Evolutionary conservation across 768 basidiomycete genomes (phyloP).

Genomic region (Rhodotorula babjevae): DNA sequence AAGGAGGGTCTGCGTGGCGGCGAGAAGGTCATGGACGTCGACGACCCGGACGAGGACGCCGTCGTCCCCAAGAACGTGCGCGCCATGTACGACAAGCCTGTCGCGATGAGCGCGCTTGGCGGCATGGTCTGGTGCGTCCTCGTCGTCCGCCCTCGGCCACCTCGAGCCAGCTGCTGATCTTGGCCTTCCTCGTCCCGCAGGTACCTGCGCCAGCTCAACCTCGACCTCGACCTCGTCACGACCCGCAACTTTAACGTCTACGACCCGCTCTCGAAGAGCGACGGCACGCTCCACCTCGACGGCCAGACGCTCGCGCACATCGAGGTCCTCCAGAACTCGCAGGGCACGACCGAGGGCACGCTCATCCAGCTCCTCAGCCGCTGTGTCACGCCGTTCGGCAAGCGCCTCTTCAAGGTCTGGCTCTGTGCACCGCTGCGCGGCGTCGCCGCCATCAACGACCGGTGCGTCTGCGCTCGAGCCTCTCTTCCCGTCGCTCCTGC

Average conservation of each 20-base stretch:
- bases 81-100: slow-evolving; percentile 60
- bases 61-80: slow-evolving; percentile 67
- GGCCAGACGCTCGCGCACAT: slow-evolving; percentile 93
- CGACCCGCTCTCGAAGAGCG: slow-evolving; percentile 65
- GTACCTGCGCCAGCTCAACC: slow-evolving; percentile 87
- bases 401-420: slow-evolving; percentile 95
- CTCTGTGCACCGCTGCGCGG: slow-evolving; percentile 84
- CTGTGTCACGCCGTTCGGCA: slow-evolving; percentile 90
- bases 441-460: slow-evolving; percentile 76
- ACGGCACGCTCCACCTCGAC: slow-evolving; percentile 77
- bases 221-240: slow-evolving; percentile 87
- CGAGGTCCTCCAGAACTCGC: slow-evolving; percentile 88
- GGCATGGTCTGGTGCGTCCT: slow-evolving; percentile 74
- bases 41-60: slow-evolving; percentile 44
- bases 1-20: slow-evolving; percentile 43
- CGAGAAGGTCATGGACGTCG: slow-evolving; percentile 47
- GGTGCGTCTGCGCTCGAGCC: slow-evolving; percentile 51
- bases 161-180: neutral
- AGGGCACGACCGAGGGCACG: slow-evolving; percentile 88
- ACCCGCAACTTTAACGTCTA: slow-evolving; percentile 87
- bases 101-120: slow-evolving; percentile 79
- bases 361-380: slow-evolving; percentile 68
- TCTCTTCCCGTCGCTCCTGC: slow-evolving; percentile 2
- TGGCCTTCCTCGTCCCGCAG: slow-evolving; percentile 45
- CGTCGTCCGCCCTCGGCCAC: too few species aligned